Conservation (phyloP, 1,139 yeast genomes). For the Hyphopichia buzzinii region DNA sequence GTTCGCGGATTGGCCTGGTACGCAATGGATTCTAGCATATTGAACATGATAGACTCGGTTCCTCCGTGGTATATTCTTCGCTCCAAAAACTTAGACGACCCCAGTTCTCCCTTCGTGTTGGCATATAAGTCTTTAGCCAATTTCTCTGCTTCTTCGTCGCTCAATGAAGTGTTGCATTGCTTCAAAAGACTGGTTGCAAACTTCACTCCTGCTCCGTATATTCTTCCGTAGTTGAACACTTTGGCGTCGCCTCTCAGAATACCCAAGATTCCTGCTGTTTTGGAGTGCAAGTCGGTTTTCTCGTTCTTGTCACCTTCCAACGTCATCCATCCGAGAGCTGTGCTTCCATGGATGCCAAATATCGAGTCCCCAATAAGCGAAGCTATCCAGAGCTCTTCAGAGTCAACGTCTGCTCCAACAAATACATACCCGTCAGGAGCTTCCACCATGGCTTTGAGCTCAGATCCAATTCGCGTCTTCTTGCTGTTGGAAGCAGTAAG, state of each 20-base stretch:
- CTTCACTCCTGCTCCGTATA: conserved; percentile 94
- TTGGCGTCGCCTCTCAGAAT: conserved; percentile 92
- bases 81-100: conserved; percentile 26
- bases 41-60: conserved; percentile 88
- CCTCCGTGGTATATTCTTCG: conserved; percentile 78
- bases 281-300: conserved; percentile 93
- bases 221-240: conserved; percentile 92
- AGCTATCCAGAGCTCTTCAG: conserved; percentile 98
- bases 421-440: conserved; percentile 91
- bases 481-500: conserved; percentile 95
- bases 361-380: conserved; percentile 90
- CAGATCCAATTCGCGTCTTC: conserved; percentile 82
- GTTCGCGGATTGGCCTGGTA: conserved; percentile 81
- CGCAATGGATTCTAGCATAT: conserved; percentile 84
- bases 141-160: conserved; percentile 66
- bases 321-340: conserved; percentile 99
- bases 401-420: conserved; percentile 98
- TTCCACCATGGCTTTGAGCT: conserved; percentile 76
- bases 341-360: conserved; percentile 88
- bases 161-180: conserved; percentile 71
- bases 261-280: conserved; percentile 86
- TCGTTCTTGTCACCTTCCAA: conserved; percentile 90
- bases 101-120: conserved; percentile 74
- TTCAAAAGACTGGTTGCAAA: conserved; percentile 81
- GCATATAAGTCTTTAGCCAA: conserved; percentile 70